A percentile compares a stretch with the other conserved stretches of the same genome.
Evolutionary conservation across 192 early-diverging fungal species (phyloP).

Genomic region (Podila verticillata): DNA sequence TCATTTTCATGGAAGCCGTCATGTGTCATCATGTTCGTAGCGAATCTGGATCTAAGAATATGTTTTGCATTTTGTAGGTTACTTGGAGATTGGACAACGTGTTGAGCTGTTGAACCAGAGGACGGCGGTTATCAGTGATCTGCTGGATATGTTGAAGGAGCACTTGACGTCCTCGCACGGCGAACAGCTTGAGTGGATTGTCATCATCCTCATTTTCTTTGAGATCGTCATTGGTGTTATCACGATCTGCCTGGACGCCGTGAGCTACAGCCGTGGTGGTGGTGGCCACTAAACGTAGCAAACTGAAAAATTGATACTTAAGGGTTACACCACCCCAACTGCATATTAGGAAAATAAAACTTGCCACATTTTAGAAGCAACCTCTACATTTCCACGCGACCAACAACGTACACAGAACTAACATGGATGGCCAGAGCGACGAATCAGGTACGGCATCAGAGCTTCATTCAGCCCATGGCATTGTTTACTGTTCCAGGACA

Average conservation of each 20-base stretch:
- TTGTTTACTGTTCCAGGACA: background rate
- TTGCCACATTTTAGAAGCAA: too few relatives aligned
- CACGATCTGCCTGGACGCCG: slow-evolving; percentile 77
- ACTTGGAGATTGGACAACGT: slow-evolving; percentile 85
- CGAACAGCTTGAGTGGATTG: slow-evolving; percentile 95
- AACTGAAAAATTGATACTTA: background rate
- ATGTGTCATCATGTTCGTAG: background rate
- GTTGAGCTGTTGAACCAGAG: slow-evolving; percentile 94
- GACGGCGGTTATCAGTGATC: slow-evolving; percentile 89
- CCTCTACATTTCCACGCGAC: too few relatives aligned
- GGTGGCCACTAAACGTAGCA: background rate
- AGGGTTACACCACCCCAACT: too few relatives aligned
- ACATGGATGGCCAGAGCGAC: background rate
- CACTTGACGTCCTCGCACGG: slow-evolving; percentile 91
- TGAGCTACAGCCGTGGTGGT: slow-evolving; percentile 53
- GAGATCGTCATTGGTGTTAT: slow-evolving; percentile 81
- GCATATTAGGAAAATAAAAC: too few relatives aligned
- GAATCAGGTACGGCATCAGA: slow-evolving; percentile 12
- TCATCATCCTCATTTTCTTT: slow-evolving; percentile 91
- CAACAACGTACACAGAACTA: background rate
- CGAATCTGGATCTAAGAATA: background rate
- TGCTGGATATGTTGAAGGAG: slow-evolving; percentile 96
- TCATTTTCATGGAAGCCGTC: background rate
- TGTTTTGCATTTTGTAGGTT: slow-evolving; percentile 52
- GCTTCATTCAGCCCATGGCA: background rate